Base-by-base conservation (phyloP, 495 filamentous ascomycete species). In the Xanthoparmelia taractica region DNA sequence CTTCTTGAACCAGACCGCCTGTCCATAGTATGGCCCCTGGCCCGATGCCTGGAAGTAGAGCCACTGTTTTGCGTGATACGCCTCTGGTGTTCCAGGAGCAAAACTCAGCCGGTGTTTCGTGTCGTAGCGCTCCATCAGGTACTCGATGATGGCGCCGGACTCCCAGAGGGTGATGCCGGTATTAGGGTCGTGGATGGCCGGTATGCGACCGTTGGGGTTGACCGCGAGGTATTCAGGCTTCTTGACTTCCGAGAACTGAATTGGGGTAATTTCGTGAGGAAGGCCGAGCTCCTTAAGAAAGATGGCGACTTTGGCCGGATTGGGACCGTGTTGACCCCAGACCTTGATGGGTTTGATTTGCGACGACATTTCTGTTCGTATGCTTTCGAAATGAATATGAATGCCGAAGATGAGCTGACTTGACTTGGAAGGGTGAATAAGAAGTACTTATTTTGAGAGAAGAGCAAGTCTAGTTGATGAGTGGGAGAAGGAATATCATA, bases 121-220 rank as follows among this genome's bases (percentile, higher is more conserved):
- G 71, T 88, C 85, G 75, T 88, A 89, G 33, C 70, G 74, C 36
- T 84, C 82, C 56, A 85, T 68, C 10, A 89, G 71, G 66, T 88
- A 89, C 50, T 82, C 72, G 67, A 87, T 55, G 68, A 87, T 86
- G 41, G 85, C 85, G 60, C 82, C 85, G 11, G 78, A 81, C 66
- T 88, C 85, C 81, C 82, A 88, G 11, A 88, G 67, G 0, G 73
- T 81, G 58, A 86, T 66, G 68, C 68, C 76, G 0, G 77, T 82
- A 75, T 88, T 87, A 17, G 79, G 76, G 66, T 87, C 85, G 23
- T 83, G 66, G 63, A 87, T 79, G 56, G 77, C 60, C 0, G 82
- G 86, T 15, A 86, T 58, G 7, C 87, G 84, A 34, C 86, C 86
- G 70, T 89, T 87, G 65, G 84, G 86, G 68, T 87, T 88, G 71